phyloP scores from a whole-genome alignment of 441 rosid species.

The Brassica balearica region DNA sequence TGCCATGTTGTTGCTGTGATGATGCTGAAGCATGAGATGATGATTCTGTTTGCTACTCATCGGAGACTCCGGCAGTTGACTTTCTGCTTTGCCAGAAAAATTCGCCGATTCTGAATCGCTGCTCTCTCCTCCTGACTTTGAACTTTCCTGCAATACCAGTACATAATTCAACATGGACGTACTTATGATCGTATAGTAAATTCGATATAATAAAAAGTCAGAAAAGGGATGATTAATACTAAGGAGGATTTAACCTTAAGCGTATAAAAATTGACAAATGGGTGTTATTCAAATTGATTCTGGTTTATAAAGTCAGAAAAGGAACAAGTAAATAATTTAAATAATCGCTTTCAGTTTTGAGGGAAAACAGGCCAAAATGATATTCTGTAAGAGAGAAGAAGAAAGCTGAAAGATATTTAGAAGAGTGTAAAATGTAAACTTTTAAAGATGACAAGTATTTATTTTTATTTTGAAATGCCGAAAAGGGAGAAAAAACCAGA shows the following conservation, averaged over 20 bases:
- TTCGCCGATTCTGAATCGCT: conserved; percentile 91
- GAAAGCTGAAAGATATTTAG: conserved; percentile 20
- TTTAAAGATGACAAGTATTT: background rate
- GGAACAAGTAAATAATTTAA: background rate
- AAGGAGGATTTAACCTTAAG: conserved; percentile 35
- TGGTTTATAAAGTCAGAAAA: conserved; percentile 36
- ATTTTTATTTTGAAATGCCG: background rate
- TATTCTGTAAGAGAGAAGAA: conserved; percentile 33
- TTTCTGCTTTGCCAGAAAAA: conserved; percentile 75
- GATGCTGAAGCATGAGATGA: conserved; percentile 44
- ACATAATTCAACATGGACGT: conserved; percentile 36
- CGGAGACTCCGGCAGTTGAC: conserved; percentile 85
- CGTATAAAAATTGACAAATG: conserved; percentile 39
- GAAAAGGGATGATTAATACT: conserved; percentile 20
- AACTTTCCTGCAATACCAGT: conserved; percentile 72
- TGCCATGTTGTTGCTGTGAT: conserved; percentile 47
- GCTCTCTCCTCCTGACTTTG: conserved; percentile 87
- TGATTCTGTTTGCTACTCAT: conserved; percentile 65
- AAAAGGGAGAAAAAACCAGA: conserved; percentile 44
- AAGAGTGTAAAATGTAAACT: background rate
- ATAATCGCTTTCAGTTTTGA: background rate
- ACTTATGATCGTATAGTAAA: background rate
- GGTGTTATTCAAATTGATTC: conserved; percentile 8
- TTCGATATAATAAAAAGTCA: conserved; percentile 15
- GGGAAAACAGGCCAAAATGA: conserved; percentile 15